phyloP scores from a whole-genome alignment of 768 basidiomycete species.

The Suillus spraguei region DNA sequence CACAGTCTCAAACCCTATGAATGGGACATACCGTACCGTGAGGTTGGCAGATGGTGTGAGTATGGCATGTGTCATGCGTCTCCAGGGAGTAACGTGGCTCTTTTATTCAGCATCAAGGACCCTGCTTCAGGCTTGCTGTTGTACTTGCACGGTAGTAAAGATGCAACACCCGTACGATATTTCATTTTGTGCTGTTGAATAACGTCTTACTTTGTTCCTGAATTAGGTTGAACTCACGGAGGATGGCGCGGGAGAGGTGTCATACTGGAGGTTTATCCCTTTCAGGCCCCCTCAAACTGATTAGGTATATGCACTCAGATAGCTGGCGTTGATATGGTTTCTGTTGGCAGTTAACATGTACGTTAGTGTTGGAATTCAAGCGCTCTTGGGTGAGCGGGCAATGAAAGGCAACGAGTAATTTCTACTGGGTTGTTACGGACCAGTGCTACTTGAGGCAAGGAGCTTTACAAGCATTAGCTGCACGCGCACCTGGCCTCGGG shows the following conservation, averaged over 20 bases:
- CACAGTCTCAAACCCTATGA: not conserved
- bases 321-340: not conserved
- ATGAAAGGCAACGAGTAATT: not conserved
- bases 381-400: not conserved
- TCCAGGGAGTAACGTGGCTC: not conserved
- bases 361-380: not conserved
- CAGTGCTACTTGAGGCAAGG: not conserved
- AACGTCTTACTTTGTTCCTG: not conserved
- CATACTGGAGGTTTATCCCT: not conserved
- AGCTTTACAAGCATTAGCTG: not conserved
- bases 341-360: not conserved
- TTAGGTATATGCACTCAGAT: not conserved
- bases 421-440: not conserved
- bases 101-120: not conserved
- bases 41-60: not conserved
- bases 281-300: not conserved
- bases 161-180: not conserved
- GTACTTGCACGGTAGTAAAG: not conserved
- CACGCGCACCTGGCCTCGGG: too few relatives aligned
- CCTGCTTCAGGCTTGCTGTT: not conserved
- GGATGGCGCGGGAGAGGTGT: not conserved
- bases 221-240: not conserved
- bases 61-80: not conserved
- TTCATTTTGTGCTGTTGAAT: not conserved
- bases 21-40: not conserved